phyloP scores from a whole-genome alignment of 768 basidiomycete genomes.

The Boletus vinaceobasis region DNA sequence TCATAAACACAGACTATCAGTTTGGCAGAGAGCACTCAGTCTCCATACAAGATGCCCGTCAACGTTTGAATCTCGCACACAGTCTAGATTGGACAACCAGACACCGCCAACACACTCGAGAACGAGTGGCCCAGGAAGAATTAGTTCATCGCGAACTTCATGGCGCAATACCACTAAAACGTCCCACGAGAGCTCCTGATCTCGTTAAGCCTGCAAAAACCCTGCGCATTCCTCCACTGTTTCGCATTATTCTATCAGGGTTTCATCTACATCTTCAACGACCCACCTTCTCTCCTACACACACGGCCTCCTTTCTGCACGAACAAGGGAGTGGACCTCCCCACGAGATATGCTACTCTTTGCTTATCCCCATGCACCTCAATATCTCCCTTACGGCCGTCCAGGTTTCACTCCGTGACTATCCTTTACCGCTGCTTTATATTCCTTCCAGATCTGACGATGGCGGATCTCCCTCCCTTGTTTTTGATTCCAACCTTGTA shows the following conservation, averaged over 20 bases:
- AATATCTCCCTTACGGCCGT: constrained; percentile 62
- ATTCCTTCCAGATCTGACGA: constrained; percentile 48
- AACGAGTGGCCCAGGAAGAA: constrained; percentile 50
- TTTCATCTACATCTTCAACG: constrained; percentile 52
- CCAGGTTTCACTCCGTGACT: constrained; percentile 72
- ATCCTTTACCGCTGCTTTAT: constrained; percentile 81
- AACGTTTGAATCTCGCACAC: constrained; percentile 65
- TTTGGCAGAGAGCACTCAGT: constrained; percentile 66
- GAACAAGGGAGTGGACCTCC: constrained; percentile 70
- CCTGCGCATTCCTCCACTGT: constrained; percentile 55
- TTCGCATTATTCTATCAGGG: constrained; percentile 61
- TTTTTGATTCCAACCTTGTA: constrained; percentile 75
- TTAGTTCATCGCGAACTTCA: constrained; percentile 43
- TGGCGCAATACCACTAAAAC: constrained; percentile 33
- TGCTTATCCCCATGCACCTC: constrained; percentile 82
- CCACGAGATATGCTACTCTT: constrained; percentile 63
- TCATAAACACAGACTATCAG: constrained; percentile 54
- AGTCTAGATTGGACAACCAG: constrained; percentile 70
- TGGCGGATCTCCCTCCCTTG: constrained; percentile 45
- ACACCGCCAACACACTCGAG: constrained; percentile 42
- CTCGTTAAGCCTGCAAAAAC: constrained; percentile 39
- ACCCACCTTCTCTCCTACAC: constrained; percentile 55
- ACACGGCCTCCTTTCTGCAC: constrained; percentile 61
- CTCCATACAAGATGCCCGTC: constrained; percentile 66
- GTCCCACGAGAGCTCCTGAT: constrained; percentile 37